phyloP scores from a whole-genome alignment of 441 rosid species.

The Gossypium davidsonii region DNA sequence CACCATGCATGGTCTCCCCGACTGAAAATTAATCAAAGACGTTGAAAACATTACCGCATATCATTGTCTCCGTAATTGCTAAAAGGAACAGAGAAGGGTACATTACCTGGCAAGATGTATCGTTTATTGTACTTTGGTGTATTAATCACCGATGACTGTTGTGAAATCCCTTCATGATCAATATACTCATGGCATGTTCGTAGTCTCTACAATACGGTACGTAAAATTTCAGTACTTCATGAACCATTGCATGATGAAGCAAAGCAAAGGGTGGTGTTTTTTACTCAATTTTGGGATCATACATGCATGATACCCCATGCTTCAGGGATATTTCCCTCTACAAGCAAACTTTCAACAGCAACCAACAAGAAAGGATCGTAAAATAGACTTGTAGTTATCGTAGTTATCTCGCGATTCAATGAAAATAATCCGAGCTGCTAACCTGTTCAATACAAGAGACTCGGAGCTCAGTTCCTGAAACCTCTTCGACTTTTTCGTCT shows the following conservation, averaged over 20 bases:
- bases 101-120: conserved; percentile 76
- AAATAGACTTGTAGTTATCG: too few species aligned
- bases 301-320: background rate
- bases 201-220: conserved; percentile 50
- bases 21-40: conserved; percentile 32
- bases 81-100: background rate
- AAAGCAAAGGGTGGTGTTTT: background rate
- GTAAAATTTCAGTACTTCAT: background rate
- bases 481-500: conserved; percentile 81
- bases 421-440: conserved; percentile 5
- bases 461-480: conserved; percentile 61
- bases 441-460: conserved; percentile 91
- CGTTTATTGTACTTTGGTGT: conserved; percentile 86
- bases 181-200: conserved; percentile 79
- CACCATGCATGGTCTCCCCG: conserved; percentile 63
- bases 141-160: conserved; percentile 68
- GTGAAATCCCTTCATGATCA: conserved; percentile 78
- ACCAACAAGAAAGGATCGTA: too few species aligned
- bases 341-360: background rate
- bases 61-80: background rate
- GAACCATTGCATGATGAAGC: background rate
- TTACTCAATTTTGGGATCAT: background rate
- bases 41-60: conserved; percentile 5
- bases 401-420: background rate
- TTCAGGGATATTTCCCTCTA: background rate